Evolutionary conservation across 495 filamentous ascomycete species (phyloP).

Genomic region (Niebla homalea): DNA sequence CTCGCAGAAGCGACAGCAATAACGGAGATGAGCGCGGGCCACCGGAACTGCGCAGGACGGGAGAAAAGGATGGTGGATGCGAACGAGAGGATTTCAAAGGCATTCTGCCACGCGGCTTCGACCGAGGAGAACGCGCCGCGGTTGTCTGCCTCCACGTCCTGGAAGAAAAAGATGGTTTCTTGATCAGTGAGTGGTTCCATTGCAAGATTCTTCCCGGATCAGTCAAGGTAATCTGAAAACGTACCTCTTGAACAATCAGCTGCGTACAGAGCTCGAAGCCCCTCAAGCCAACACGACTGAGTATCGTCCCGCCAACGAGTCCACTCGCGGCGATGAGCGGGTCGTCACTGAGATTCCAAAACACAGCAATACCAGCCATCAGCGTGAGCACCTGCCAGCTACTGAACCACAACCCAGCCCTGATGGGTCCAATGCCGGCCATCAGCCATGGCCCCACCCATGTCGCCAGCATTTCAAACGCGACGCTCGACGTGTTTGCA

Average conservation of each 20-base stretch:
- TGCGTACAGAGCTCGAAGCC: conserved; percentile 56
- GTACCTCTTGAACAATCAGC: conserved; percentile 50
- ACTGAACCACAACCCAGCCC: conserved; percentile 50
- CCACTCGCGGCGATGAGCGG: conserved; percentile 27
- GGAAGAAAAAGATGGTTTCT: neutral
- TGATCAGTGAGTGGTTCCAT: neutral
- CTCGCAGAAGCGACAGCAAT: conserved; percentile 37
- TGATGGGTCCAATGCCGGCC: conserved; percentile 38
- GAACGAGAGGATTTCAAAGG: conserved; percentile 52
- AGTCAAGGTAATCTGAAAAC: conserved; percentile 4
- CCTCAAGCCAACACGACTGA: conserved; percentile 54
- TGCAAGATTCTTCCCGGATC: neutral
- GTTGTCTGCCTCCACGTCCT: conserved; percentile 35
- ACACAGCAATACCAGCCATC: conserved; percentile 27
- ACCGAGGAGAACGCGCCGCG: conserved; percentile 49
- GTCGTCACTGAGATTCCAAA: conserved; percentile 23
- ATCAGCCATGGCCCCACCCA: conserved; percentile 27
- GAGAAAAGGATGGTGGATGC: conserved; percentile 46
- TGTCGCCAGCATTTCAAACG: conserved; percentile 12
- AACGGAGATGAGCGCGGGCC: conserved; percentile 44
- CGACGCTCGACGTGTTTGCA: conserved; percentile 1
- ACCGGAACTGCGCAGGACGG: conserved; percentile 44
- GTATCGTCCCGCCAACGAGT: conserved; percentile 36
- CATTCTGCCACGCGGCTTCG: conserved; percentile 49
- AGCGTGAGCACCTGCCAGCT: conserved; percentile 48